Evolutionary conservation across 176 grass and related monocot species (phyloP).

Genomic region (Alopecurus myosuroides): DNA sequence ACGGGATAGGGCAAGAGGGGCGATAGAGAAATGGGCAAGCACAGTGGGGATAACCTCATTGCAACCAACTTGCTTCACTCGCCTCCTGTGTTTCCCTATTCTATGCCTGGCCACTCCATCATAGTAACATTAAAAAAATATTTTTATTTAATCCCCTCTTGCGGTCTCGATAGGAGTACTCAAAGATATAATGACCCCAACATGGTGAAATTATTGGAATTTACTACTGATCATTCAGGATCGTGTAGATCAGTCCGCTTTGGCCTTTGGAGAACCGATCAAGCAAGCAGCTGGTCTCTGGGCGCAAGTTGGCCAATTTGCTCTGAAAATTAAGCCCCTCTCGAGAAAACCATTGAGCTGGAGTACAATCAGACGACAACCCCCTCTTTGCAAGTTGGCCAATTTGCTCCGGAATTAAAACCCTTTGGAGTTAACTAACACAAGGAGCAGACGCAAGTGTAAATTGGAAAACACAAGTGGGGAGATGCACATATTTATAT

Average conservation of each 20-base stretch:
- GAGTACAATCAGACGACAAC: conserved; percentile 14
- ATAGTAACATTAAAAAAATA: not conserved
- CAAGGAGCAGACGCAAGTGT: conserved; percentile 5
- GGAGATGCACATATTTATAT: not conserved
- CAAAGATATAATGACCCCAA: not conserved
- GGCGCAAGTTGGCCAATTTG: conserved; percentile 20
- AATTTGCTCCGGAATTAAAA: conserved; percentile 21
- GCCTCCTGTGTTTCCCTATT: conserved; percentile 1
- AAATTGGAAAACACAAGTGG: conserved; percentile 8
- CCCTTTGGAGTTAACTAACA: conserved; percentile 3
- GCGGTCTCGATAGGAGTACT: not conserved
- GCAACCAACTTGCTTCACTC: conserved; percentile 41
- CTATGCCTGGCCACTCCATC: conserved; percentile 6
- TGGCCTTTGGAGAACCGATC: not conserved
- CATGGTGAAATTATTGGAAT: not conserved
- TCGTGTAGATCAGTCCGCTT: not conserved
- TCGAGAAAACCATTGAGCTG: conserved; percentile 18
- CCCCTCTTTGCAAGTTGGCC: conserved; percentile 33
- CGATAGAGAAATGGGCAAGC: conserved; percentile 28
- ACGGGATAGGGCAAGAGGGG: not conserved
- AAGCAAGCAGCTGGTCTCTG: not conserved
- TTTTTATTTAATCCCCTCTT: not conserved
- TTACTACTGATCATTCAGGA: not conserved
- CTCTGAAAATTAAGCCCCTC: not conserved
- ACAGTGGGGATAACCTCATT: conserved; percentile 27